Percentiles rank a stretch among this genome's conserved stretches.
phyloP scores from a whole-genome alignment of 2,329 filamentous ascomycete species.

The Neonectria neomacrospora region DNA sequence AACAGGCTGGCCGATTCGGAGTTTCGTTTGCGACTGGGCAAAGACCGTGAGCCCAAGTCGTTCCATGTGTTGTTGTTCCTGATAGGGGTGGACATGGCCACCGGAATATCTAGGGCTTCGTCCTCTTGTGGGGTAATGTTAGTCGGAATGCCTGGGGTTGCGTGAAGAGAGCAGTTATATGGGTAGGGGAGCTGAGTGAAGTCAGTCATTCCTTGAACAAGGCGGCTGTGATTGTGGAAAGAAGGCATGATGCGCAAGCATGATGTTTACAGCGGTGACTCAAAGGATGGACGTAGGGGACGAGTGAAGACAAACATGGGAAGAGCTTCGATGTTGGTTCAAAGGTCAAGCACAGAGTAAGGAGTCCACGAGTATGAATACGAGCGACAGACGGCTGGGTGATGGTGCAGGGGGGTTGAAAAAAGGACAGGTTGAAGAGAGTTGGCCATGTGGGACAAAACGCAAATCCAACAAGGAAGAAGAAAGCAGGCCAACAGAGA shows the following conservation, averaged over 20 bases:
- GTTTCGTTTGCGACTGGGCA: constrained; percentile 48
- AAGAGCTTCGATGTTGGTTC: background rate
- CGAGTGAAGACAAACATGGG: too few relatives aligned
- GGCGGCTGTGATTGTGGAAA: background rate
- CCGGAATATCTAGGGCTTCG: constrained; percentile 11
- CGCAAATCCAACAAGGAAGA: constrained; percentile 6
- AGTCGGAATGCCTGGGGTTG: constrained; percentile 16
- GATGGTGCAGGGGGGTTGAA: constrained; percentile 19
- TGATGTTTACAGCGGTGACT: background rate
- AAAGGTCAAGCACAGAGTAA: background rate
- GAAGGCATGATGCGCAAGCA: background rate
- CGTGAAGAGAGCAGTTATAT: background rate
- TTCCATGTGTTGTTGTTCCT: constrained; percentile 17
- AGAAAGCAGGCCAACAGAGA: constrained; percentile 4
- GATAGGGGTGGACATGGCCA: constrained; percentile 38
- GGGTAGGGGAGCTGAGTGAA: background rate
- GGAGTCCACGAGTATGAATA: background rate
- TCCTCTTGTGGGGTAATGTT: constrained; percentile 26
- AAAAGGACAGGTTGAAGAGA: constrained; percentile 10
- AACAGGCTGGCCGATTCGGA: constrained; percentile 34
- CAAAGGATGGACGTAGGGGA: background rate
- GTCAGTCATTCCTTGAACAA: background rate
- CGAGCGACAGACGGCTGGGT: background rate
- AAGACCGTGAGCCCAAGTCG: constrained; percentile 32
- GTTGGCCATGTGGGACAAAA: constrained; percentile 16